Evolutionary conservation across 2,329 filamentous ascomycete species (phyloP).

Genomic region (Hypoxylon rubiginosum): DNA sequence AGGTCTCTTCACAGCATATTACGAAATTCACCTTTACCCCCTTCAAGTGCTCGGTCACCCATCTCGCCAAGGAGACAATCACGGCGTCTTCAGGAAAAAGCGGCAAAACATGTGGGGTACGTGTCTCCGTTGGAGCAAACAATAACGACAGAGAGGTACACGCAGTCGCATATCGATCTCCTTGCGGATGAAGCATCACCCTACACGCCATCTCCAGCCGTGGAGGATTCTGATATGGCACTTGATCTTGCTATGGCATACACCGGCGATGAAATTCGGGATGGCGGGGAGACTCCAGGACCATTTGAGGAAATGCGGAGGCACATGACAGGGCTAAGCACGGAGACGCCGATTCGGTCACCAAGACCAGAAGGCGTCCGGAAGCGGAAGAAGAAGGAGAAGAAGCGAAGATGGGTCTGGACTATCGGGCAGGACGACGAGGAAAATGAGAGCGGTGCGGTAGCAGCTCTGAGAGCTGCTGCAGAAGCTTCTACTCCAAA

Average conservation of each 20-base stretch:
- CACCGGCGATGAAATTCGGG: constrained; percentile 66
- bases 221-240: constrained; percentile 56
- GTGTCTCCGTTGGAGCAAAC: constrained; percentile 73
- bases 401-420: constrained; percentile 75
- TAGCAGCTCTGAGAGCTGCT: constrained; percentile 56
- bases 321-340: constrained; percentile 64
- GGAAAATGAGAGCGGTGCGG: constrained; percentile 58
- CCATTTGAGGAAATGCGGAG: constrained; percentile 74
- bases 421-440: constrained; percentile 69
- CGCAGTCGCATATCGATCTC: constrained; percentile 73
- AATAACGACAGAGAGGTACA: constrained; percentile 73
- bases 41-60: constrained; percentile 63
- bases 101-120: constrained; percentile 70
- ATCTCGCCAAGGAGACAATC: constrained; percentile 68
- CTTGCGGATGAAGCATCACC: constrained; percentile 70
- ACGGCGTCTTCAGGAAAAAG: constrained; percentile 66
- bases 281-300: constrained; percentile 73
- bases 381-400: constrained; percentile 69
- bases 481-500: constrained; percentile 47
- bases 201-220: constrained; percentile 56
- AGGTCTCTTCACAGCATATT: constrained; percentile 73
- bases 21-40: constrained; percentile 74
- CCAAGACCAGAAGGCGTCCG: constrained; percentile 59
- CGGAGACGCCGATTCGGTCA: constrained; percentile 59
- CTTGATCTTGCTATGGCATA: constrained; percentile 67